Conservation (phyloP, 192 early-diverging fungal species). For the Haplosporangium gracile region DNA sequence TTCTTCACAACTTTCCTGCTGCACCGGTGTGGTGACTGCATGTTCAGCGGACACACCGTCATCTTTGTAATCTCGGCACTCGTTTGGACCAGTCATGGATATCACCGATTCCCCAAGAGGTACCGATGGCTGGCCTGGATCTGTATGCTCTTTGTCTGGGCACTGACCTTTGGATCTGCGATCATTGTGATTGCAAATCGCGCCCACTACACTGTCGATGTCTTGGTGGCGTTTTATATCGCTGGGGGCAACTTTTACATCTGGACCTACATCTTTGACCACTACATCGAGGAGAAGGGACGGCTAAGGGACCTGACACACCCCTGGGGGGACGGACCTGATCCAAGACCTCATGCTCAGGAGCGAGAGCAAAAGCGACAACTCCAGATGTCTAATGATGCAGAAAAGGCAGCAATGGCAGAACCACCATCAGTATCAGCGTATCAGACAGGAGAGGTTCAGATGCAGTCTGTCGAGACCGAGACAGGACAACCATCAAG, state of each 20-base stretch:
- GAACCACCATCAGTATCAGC: background rate
- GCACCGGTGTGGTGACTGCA: slow-evolving; percentile 73
- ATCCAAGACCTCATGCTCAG: slow-evolving; percentile 25
- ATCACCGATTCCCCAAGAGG: slow-evolving; percentile 29
- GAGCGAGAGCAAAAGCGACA: slow-evolving; percentile 9
- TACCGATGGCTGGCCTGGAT: slow-evolving; percentile 54
- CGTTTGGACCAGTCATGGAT: slow-evolving; percentile 69
- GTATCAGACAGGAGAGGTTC: background rate
- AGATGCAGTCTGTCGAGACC: background rate
- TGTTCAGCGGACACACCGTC: slow-evolving; percentile 73
- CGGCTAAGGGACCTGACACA: slow-evolving; percentile 20
- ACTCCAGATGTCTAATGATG: background rate
- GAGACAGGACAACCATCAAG: background rate
- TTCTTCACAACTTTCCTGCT: slow-evolving; percentile 67
- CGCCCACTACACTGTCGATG: slow-evolving; percentile 74
- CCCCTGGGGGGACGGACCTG: slow-evolving; percentile 33
- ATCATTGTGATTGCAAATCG: slow-evolving; percentile 72
- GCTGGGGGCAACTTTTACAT: slow-evolving; percentile 65
- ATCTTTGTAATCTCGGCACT: slow-evolving; percentile 70
- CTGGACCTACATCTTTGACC: slow-evolving; percentile 28
- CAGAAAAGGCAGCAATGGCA: slow-evolving; percentile 3
- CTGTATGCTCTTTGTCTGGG: slow-evolving; percentile 57
- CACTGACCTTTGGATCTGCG: slow-evolving; percentile 62
- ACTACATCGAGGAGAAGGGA: slow-evolving; percentile 28
- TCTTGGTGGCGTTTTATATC: slow-evolving; percentile 72